Evolutionary conservation across 129 eudicot genomes (phyloP).

Genomic region (Chrysanthemum lavandulifolium): DNA sequence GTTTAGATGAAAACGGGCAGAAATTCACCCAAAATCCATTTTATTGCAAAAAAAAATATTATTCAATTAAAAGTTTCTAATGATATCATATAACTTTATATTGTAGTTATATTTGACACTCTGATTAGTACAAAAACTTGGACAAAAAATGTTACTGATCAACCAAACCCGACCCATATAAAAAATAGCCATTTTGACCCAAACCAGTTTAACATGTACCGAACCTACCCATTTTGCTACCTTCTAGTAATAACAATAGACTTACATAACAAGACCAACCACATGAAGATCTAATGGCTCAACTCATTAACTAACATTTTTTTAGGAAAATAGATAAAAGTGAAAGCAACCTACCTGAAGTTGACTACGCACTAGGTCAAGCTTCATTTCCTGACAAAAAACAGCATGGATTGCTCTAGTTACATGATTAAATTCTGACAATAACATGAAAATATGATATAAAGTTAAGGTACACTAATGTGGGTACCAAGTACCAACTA

Average conservation of each 20-base stretch:
- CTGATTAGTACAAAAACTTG: background rate
- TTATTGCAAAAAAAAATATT: too few species aligned
- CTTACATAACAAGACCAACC: background rate
- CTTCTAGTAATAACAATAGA: background rate
- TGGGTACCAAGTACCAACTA: slow-evolving; percentile 13
- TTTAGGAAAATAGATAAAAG: slow-evolving; percentile 6
- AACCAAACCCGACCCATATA: background rate
- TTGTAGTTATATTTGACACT: background rate
- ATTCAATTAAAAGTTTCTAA: too few species aligned
- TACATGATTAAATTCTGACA: background rate
- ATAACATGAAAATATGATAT: background rate
- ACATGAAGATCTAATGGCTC: background rate
- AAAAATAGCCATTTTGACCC: background rate
- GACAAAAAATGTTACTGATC: background rate
- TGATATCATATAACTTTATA: background rate
- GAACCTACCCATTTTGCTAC: background rate
- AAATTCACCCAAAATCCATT: too few species aligned
- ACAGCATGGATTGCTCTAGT: slow-evolving; percentile 19
- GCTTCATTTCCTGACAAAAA: slow-evolving; percentile 66
- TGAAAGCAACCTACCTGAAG: slow-evolving; percentile 53
- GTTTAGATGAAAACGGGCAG: too few species aligned
- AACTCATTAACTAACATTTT: slow-evolving; percentile 4
- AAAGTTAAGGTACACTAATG: slow-evolving; percentile 3
- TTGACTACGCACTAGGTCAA: slow-evolving; percentile 69
- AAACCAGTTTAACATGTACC: background rate